phyloP scores from a whole-genome alignment of 345 rosid species.

The Citrus trifoliata region DNA sequence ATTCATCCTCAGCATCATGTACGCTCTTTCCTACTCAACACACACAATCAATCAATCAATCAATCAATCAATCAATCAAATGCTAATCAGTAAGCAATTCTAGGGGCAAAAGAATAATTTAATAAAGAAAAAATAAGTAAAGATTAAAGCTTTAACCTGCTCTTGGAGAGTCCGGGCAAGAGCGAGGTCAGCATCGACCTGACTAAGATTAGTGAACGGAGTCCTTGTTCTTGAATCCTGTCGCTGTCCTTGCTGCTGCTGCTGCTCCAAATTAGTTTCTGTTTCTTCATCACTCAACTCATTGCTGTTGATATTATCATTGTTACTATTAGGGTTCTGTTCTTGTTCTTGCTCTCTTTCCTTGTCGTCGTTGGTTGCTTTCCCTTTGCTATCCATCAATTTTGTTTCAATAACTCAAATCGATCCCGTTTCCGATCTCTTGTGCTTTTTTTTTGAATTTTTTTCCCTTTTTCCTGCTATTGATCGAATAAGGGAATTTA shows the following conservation, averaged over 20 bases:
- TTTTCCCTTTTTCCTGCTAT: neutral
- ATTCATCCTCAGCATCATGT: conserved; percentile 78
- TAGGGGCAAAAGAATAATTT: neutral
- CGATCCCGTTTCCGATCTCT: neutral
- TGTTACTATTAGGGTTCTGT: conserved; percentile 26
- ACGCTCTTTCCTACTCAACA: conserved; percentile 69
- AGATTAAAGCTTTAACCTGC: conserved; percentile 43
- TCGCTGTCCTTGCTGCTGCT: conserved; percentile 18
- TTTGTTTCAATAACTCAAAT: neutral
- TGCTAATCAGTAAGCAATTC: neutral
- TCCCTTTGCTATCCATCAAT: conserved; percentile 30
- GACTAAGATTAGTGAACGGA: conserved; percentile 77
- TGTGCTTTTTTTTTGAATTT: neutral
- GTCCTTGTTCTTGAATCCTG: conserved; percentile 55
- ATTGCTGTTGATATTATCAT: conserved; percentile 7
- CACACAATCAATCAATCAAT: neutral
- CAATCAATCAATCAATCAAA: neutral
- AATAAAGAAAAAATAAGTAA: neutral
- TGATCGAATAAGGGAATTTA: conserved; percentile 11
- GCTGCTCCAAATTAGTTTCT: conserved; percentile 24
- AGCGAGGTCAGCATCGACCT: conserved; percentile 90
- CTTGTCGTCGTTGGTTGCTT: conserved; percentile 19
- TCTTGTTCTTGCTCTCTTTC: conserved; percentile 17
- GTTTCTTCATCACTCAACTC: conserved; percentile 20
- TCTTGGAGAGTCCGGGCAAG: conserved; percentile 93